A percentile compares a stretch with the other conserved stretches of the same genome.
phyloP scores from a whole-genome alignment of 192 early-diverging fungal genomes.

The Coemansia sp. region DNA sequence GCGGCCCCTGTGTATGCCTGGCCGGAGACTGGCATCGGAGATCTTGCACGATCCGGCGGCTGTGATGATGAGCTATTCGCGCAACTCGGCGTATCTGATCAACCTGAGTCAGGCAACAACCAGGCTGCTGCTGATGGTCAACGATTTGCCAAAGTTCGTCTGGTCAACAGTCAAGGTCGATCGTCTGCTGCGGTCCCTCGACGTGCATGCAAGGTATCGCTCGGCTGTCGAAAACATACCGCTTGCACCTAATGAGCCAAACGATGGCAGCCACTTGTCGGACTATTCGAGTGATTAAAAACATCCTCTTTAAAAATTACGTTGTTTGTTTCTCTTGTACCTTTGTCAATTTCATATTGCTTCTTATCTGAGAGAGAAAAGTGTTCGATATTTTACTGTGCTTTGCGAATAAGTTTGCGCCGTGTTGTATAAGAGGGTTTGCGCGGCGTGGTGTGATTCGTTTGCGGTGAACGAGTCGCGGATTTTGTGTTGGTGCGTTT shows the following conservation, averaged over 20 bases:
- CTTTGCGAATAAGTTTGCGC: too few relatives aligned
- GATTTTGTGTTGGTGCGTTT: too few relatives aligned
- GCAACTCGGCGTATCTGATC: constrained; percentile 73
- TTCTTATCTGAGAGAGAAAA: too few relatives aligned
- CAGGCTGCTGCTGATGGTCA: constrained; percentile 84
- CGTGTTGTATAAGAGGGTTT: too few relatives aligned
- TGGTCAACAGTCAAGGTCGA: constrained; percentile 77
- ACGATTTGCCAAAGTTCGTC: constrained; percentile 89
- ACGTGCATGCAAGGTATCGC: constrained; percentile 46
- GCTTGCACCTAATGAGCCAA: background rate
- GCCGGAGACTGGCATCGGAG: constrained; percentile 32
- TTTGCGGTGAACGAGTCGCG: too few relatives aligned
- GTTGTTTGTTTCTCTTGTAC: too few relatives aligned
- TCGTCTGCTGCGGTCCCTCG: constrained; percentile 41
- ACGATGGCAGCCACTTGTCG: background rate
- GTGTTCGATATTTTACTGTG: too few relatives aligned
- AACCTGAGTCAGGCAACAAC: constrained; percentile 79
- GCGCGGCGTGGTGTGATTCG: too few relatives aligned
- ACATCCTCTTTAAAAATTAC: too few relatives aligned
- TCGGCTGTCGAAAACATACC: constrained; percentile 21
- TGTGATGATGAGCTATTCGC: constrained; percentile 67
- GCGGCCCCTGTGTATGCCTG: constrained; percentile 73
- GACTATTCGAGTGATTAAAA: too few relatives aligned
- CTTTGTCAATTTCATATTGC: background rate
- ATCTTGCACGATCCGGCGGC: constrained; percentile 46